These are phyloP conservation scores for Ophiosphaerella korrae DNA, from an alignment of 2,329 filamentous ascomycete genomes.

Conservation along the genomic window DNA sequence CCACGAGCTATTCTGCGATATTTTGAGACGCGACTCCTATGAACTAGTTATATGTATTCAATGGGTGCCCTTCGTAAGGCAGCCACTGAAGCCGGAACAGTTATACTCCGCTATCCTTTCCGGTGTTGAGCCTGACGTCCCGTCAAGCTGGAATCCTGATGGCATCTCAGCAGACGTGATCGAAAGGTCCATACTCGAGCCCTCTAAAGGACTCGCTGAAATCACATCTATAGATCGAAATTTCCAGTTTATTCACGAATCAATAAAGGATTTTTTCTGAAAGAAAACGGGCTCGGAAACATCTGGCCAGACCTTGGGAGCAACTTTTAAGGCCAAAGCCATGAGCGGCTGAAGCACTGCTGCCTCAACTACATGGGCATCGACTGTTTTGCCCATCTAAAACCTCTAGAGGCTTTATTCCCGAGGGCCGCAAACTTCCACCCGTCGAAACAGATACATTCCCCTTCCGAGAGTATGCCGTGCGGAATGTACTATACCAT, in stretches of 20 bases:
- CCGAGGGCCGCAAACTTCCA: too few species aligned
- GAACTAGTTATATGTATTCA: too few species aligned
- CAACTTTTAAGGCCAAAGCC: too few species aligned
- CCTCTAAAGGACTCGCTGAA: constrained; percentile 21
- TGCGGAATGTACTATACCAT: constrained; percentile 51
- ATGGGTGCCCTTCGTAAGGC: too few species aligned
- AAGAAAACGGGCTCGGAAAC: constrained; percentile 29
- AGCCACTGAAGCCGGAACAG: constrained; percentile 3
- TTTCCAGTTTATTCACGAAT: constrained; percentile 32
- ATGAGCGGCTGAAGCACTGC: constrained; percentile 23
- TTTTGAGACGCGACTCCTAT: too few species aligned
- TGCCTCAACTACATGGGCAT: constrained; percentile 49
- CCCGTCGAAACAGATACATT: constrained; percentile 35
- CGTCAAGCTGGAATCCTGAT: constrained; percentile 9
- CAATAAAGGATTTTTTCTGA: constrained; percentile 44
- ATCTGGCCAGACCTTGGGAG: constrained; percentile 21
- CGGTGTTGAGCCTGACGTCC: constrained; percentile 4
- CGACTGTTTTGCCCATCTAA: constrained; percentile 17
- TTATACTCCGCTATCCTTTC: constrained; percentile 14
- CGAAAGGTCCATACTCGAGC: constrained; percentile 16
- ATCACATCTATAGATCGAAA: constrained; percentile 16
- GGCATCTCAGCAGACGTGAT: constrained; percentile 12
- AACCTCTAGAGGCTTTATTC: constrained; percentile 7
- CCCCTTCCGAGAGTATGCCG: constrained; percentile 56
- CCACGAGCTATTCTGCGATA: too few species aligned